Evolutionary conservation across 2,329 filamentous ascomycete species (phyloP).

Genomic region (Aureobasidium subglaciale): DNA sequence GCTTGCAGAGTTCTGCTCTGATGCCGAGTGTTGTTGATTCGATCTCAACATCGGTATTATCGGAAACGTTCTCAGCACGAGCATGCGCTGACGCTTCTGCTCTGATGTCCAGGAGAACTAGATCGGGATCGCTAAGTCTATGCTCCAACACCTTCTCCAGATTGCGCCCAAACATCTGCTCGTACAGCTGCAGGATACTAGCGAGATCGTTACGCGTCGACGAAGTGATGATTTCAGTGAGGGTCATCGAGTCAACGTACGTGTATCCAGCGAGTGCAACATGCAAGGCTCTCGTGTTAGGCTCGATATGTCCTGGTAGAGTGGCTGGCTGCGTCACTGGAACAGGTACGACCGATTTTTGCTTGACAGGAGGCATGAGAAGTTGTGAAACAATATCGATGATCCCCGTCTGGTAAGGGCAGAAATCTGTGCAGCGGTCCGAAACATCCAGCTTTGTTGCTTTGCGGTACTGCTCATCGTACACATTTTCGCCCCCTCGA

Average conservation of each 20-base stretch:
- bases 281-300: background rate
- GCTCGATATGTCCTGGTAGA: background rate
- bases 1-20: slow-evolving; percentile 49
- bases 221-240: background rate
- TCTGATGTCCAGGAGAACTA: background rate
- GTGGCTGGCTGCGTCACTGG: background rate
- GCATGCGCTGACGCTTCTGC: background rate
- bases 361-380: slow-evolving; percentile 32
- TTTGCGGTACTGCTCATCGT: slow-evolving; percentile 48
- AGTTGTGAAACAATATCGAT: slow-evolving; percentile 43
- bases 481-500: slow-evolving; percentile 36
- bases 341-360: background rate
- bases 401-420: slow-evolving; percentile 47
- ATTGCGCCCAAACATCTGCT: background rate
- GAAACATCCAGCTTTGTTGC: slow-evolving; percentile 45
- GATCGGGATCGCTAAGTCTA: background rate
- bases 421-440: slow-evolving; percentile 45
- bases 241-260: background rate
- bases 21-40: too few species aligned
- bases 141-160: background rate
- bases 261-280: background rate
- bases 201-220: background rate
- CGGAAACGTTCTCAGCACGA: too few species aligned
- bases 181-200: background rate
- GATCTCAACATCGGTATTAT: too few species aligned